Evolutionary conservation across 805 yeast genomes (phyloP).

Genomic region (Spathaspora sp.): DNA sequence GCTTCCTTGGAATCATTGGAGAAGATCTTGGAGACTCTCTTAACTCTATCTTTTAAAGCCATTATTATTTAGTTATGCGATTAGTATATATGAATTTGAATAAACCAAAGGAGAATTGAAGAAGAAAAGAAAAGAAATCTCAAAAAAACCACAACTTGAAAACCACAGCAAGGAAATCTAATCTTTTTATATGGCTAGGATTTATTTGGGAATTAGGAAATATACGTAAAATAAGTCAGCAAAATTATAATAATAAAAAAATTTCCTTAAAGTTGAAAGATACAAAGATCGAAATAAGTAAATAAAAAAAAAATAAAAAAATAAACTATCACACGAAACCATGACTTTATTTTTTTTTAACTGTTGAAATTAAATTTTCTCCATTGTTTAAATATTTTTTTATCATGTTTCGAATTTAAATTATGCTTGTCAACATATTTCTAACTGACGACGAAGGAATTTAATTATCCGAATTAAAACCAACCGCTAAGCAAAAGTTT

Average conservation of each 20-base stretch:
- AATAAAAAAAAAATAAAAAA: background rate
- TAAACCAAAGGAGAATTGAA: background rate
- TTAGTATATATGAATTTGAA: background rate
- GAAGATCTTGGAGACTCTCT: conserved; percentile 36
- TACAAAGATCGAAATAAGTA: background rate
- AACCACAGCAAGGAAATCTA: background rate
- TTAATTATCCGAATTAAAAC: background rate
- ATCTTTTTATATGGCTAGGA: background rate
- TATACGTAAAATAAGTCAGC: background rate
- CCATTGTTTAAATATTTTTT: background rate
- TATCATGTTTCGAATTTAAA: background rate
- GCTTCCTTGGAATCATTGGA: conserved; percentile 23
- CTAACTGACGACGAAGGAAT: background rate
- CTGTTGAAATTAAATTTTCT: background rate
- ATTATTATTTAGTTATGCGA: conserved; percentile 11
- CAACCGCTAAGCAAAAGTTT: no score
- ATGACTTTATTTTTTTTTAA: background rate
- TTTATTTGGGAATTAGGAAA: background rate
- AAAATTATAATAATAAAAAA: background rate
- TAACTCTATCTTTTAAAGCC: conserved; percentile 37
- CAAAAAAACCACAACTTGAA: background rate
- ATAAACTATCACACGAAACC: background rate
- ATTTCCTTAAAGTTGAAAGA: background rate
- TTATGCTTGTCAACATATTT: background rate
- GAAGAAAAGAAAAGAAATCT: background rate